Base-by-base conservation (phyloP, 345 rosid genomes). In the thale cress (Arabidopsis thaliana) region DNA sequence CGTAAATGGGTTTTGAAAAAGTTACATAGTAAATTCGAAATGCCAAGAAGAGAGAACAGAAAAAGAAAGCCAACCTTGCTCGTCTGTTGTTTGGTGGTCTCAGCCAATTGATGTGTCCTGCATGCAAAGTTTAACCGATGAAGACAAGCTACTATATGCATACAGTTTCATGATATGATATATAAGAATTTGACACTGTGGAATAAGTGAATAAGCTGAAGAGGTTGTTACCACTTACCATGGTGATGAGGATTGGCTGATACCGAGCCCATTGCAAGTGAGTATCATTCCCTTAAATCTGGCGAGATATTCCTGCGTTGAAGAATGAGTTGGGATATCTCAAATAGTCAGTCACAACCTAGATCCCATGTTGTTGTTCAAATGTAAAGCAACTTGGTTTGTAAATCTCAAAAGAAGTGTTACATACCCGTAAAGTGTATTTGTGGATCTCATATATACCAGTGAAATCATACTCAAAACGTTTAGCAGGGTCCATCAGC, bases 201-300 rank as follows among this genome's bases (percentile, higher is more conserved):
- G 48, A 65, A 48, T 59, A 60, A 41, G 7, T 13, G 48, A 10
- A 59, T 6, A 24, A 41, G 22, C 13, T 32, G 69, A 36, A 30
- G 55, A 78, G 57, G 34, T 71, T 53, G 52, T 80, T 82, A 16
- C 0, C 0, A 16, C 20, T 16, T 16, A 90, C 92, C 92, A 85
- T 64, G 55, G 78, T 48, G 94, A 84, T 66, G 92, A 63, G 30
- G 83, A 51, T 20, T 78, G 89, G 72, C 83, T 79, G 41, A 91
- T 91, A 53, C 95, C 95, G n/a, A 91, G 97, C 32, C 95, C 97
- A 49, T 91, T 89, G 85, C 95, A 91, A 34, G 97, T 91, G 69
- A 91, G 88, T 59, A 87, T 91, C 93, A 91, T 87, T 79, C 97
- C 97, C 79, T 91, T 91, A 80, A 87, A 91, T 82, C 97, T 85